Evolutionary conservation across 2,329 filamentous ascomycete species (phyloP), one percentile per base, ranked within the genome.

Genomic region (Colletotrichum liaoningense): DNA sequence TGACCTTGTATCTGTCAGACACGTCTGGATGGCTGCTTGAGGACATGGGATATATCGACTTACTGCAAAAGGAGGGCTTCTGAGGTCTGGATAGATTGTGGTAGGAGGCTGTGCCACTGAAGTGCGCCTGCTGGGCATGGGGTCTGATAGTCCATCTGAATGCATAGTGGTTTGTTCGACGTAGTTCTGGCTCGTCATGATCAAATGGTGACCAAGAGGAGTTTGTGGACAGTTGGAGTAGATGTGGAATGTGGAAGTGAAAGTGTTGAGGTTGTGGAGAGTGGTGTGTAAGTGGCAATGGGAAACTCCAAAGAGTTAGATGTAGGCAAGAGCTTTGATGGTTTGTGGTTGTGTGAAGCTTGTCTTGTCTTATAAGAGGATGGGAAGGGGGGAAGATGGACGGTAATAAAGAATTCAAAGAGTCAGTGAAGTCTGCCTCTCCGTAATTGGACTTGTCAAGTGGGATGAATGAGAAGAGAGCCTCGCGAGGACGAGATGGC

Each of bases 11-110:
- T 6, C n/a, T 35, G 67, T 73, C 60, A 73, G 71, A 60, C 9
- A 28, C 24, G 14, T 22, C 7, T n/a, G 12, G 8, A 22, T 3
- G 8, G 19, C 35, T 28, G 14, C 38, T 14, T 24, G 52, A n/a
- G 54, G 28, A 14, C 30, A 30, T 14, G 30, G 30, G n/a, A 24
- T 58, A 14, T 28, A 14, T 33, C 42, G 38, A 81, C 81, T 75
- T 77, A 83, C 82, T 71, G 78, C 75, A 70, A 82, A 83, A 5
- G 80, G 74, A 1, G 72, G 68, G 59, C 67, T 75, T 56, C 66
- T 55, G 28, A 64, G 62, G 33, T 68, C 65, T 52, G 73, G 63
- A 28, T 68, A 73, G 58, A 12, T 38, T 26, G 62, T 64, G 35
- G 60, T 49, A 30, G 58, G 46, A 28, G 67, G 62, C 26, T 71